Evolutionary conservation across 2,329 filamentous ascomycete species (phyloP), one percentile per base, ranked within the genome.

Genomic region (Ophiostoma tasmaniense): DNA sequence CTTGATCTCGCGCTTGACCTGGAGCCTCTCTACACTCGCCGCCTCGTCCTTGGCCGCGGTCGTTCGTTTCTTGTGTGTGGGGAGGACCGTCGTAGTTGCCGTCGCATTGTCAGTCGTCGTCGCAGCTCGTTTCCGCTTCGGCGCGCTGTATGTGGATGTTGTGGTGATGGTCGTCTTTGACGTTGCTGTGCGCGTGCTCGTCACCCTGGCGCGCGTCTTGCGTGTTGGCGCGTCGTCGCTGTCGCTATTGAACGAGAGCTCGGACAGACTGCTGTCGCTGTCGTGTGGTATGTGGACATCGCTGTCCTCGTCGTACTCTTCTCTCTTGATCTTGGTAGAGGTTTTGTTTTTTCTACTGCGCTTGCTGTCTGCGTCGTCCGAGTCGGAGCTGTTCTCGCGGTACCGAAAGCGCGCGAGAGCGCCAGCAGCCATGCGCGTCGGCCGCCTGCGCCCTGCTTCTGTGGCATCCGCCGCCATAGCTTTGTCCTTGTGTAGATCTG

Each of bases 41-140:
- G 7, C 30, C 14, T 70, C 69, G 7, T 45, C 30, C 52, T 64
- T 65, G 70, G 76, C 64, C 7, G 64, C 52, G 11, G 71, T 76
- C 28, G 10, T 50, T n/a, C 11, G 66, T 50, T 69, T 71, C 66
- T 68, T 69, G 67, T 70, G 68, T 20, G 67, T 71, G 70, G 10
- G 76, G 74, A 62, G 77, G 22, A 45, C 64, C 78, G 3, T 77
- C 0, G 77, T 78, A 2, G 73, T 71, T 2, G 73, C 70, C 8
- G 71, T 28, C 67, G 11, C 28, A 14, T 33, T 8, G 5, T 42
- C 72, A 73, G 70, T 77, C 72, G 69, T 79, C 71, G 71, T 71
- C 68, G 66, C 71, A 30, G 70, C 73, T 68, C 70, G 75, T 72
- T 73, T 77, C 71, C 74, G 79, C 75, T 75, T 76, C 4, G 67